Percentiles rank a stretch among this genome's conserved stretches.
These are phyloP conservation scores for Suillus placidus DNA, from an alignment of 768 basidiomycete genomes.

Conservation along the genomic window DNA sequence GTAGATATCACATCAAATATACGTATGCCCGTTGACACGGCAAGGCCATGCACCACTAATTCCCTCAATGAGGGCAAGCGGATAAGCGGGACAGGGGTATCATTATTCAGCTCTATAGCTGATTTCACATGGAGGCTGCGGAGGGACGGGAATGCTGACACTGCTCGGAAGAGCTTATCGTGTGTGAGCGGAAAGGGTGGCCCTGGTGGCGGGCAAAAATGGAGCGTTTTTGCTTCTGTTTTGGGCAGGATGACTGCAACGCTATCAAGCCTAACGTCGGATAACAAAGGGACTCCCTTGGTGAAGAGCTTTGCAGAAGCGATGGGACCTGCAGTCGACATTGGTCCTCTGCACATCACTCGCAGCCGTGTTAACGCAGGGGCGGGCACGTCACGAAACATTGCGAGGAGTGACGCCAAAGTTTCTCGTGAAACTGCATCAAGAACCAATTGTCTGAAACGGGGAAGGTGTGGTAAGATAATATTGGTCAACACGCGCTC, in stretches of 20 bases:
- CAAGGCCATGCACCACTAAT: slow-evolving; percentile 34
- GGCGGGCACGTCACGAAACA: slow-evolving; percentile 30
- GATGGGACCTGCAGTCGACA: slow-evolving; percentile 29
- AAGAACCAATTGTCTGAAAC: slow-evolving; percentile 33
- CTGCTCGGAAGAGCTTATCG: slow-evolving; percentile 24
- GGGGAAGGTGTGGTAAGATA: slow-evolving; percentile 32
- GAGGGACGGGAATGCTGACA: slow-evolving; percentile 24
- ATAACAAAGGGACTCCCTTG: slow-evolving; percentile 34
- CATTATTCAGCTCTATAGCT: slow-evolving; percentile 30
- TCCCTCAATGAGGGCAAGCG: slow-evolving; percentile 30
- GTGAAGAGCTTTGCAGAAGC: slow-evolving; percentile 28
- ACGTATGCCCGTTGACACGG: slow-evolving; percentile 31
- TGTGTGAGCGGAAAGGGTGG: slow-evolving; percentile 33
- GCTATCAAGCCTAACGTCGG: slow-evolving; percentile 37
- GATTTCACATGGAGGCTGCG: slow-evolving; percentile 33
- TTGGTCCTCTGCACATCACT: slow-evolving; percentile 35
- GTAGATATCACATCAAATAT: slow-evolving; percentile 36
- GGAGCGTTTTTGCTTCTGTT: slow-evolving; percentile 26
- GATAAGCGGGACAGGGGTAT: slow-evolving; percentile 25
- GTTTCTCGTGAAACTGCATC: slow-evolving; percentile 35
- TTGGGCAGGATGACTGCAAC: slow-evolving; percentile 30
- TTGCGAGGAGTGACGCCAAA: slow-evolving; percentile 23
- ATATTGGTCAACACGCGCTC: slow-evolving; percentile 27
- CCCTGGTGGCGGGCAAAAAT: slow-evolving; percentile 38
- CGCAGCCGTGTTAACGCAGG: slow-evolving; percentile 30